Percentiles rank a stretch among this genome's conserved stretches.
Evolutionary conservation across 441 rosid species (phyloP).

Genomic region (Populus hybrid): DNA sequence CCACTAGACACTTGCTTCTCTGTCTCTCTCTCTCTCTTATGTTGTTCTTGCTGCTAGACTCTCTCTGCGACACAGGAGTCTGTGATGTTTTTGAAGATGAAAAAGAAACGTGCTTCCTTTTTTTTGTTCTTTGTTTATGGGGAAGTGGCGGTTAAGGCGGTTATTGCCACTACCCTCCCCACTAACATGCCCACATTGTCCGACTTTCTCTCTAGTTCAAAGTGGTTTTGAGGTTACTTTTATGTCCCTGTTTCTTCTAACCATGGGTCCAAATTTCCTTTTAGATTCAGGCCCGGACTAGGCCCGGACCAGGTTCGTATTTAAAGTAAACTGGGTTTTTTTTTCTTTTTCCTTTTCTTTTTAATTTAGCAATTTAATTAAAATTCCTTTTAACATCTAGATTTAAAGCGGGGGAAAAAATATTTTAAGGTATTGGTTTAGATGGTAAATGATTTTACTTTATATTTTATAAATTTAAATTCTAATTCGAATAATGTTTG

Average conservation of each 20-base stretch:
- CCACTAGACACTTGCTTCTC: not conserved
- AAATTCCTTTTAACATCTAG: not conserved
- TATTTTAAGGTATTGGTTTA: not conserved
- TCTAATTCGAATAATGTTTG: not conserved
- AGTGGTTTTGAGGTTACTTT: not conserved
- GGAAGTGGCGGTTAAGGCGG: slow-evolving; percentile 55
- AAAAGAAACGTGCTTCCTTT: not conserved
- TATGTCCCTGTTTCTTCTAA: not conserved
- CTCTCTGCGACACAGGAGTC: not conserved
- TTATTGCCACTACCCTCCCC: slow-evolving; percentile 43
- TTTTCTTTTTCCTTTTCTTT: not conserved
- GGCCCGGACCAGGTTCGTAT: not conserved
- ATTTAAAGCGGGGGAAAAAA: not conserved
- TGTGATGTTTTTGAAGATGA: not conserved
- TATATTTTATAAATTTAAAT: not conserved
- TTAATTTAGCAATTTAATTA: not conserved
- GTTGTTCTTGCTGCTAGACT: not conserved
- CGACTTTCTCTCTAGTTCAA: slow-evolving; percentile 39
- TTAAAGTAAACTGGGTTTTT: not conserved
- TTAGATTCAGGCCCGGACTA: not conserved
- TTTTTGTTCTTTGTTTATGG: slow-evolving; percentile 10
- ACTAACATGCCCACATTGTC: slow-evolving; percentile 40
- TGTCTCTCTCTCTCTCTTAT: not conserved
- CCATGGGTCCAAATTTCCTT: not conserved
- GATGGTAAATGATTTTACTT: not conserved